Percentiles rank a stretch among this genome's conserved stretches.
Conservation (phyloP, 768 basidiomycete species). For the Rubroboletus satanas region DNA sequence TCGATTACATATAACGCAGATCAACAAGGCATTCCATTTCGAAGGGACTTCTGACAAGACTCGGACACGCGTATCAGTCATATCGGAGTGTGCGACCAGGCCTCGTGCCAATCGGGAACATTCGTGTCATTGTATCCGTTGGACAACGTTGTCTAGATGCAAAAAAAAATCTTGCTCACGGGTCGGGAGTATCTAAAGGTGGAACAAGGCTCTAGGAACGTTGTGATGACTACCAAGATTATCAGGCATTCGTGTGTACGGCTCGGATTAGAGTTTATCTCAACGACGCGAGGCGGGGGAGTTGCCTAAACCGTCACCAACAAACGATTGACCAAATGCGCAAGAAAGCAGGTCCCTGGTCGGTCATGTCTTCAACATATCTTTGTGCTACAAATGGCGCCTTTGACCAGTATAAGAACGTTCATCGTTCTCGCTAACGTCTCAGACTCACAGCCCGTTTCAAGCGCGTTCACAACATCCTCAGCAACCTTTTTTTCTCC, state of each 20-base stretch:
- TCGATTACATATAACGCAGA: constrained; percentile 6
- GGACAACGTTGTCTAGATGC: constrained; percentile 14
- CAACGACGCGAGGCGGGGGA: constrained; percentile 9
- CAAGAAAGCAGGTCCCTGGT: constrained; percentile 23
- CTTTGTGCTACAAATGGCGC: constrained; percentile 31
- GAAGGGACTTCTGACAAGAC: constrained; percentile 19
- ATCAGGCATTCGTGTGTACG: constrained; percentile 9
- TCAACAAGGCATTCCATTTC: constrained; percentile 24
- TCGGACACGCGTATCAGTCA: constrained; percentile 21
- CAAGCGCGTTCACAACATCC: constrained; percentile 9
- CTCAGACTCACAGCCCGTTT: constrained; percentile 16
- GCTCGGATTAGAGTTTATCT: constrained; percentile 20
- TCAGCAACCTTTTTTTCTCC: constrained; percentile 18
- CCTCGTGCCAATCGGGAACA: constrained; percentile 17
- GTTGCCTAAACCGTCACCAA: constrained; percentile 30
- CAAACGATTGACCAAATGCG: constrained; percentile 36
- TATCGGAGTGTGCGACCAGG: constrained; percentile 1
- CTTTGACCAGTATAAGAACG: constrained; percentile 29
- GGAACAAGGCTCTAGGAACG: constrained; percentile 30
- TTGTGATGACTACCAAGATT: constrained; percentile 29
- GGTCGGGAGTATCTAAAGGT: constrained; percentile 17
- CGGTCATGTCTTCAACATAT: constrained; percentile 26
- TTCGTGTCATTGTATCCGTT: constrained; percentile 17
- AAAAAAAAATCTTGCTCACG: constrained; percentile 4
- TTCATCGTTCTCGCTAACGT: constrained; percentile 9